Conservation (phyloP, 352 stramenopile species). For the Phytophthora colocasiae region DNA sequence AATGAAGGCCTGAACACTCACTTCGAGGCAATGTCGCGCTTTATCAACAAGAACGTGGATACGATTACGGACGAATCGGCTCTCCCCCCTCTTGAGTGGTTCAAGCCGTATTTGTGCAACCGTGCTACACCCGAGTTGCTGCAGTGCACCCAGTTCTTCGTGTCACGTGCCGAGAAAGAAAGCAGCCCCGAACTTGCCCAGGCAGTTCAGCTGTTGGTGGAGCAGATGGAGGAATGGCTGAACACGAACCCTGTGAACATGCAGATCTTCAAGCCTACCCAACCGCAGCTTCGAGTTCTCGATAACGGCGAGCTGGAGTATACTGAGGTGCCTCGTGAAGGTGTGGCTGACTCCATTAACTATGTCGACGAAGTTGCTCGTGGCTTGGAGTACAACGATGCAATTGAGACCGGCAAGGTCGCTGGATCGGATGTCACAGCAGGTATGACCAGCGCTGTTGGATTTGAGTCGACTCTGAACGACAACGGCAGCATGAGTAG, state of each 20-base stretch:
- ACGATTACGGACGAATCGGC: slow-evolving; percentile 43
- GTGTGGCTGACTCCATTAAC: slow-evolving; percentile 59
- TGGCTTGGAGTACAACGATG: slow-evolving; percentile 60
- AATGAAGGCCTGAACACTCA: slow-evolving; percentile 43
- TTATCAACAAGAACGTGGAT: slow-evolving; percentile 62
- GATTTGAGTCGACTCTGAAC: slow-evolving; percentile 66
- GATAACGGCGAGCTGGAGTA: slow-evolving; percentile 65
- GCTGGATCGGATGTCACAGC: slow-evolving; percentile 32
- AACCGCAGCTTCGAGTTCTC: slow-evolving; percentile 63
- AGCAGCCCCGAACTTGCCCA: slow-evolving; percentile 55
- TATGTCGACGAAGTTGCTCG: slow-evolving; percentile 77
- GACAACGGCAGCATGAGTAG: slow-evolving; percentile 50
- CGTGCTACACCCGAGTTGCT: slow-evolving; percentile 73
- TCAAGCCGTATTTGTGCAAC: slow-evolving; percentile 76
- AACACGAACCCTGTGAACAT: slow-evolving; percentile 65
- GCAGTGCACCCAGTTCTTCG: slow-evolving; percentile 58
- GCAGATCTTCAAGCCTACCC: slow-evolving; percentile 57
- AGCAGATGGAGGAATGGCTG: slow-evolving; percentile 65
- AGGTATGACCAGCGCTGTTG: slow-evolving; percentile 53
- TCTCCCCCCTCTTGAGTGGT: slow-evolving; percentile 57
- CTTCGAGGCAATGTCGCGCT: slow-evolving; percentile 63
- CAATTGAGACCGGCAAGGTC: slow-evolving; percentile 33
- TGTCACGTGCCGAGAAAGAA: slow-evolving; percentile 50
- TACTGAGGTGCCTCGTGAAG: slow-evolving; percentile 56
- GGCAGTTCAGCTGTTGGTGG: slow-evolving; percentile 63